Conservation (phyloP, 306 rosid genomes). For the Pterocarpus macrocarpus region DNA sequence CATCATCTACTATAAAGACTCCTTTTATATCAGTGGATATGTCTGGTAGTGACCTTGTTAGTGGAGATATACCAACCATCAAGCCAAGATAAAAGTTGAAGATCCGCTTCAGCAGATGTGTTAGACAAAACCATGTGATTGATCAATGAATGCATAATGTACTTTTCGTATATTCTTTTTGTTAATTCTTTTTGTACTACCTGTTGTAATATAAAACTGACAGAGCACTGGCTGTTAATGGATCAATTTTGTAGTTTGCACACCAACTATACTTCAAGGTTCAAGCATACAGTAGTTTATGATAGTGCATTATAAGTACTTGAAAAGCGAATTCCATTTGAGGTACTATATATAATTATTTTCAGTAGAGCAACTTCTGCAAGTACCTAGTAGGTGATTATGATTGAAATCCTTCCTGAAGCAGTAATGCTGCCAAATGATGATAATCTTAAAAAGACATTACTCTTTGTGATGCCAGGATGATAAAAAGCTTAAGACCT, state of each 20-base stretch:
- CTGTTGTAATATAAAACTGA: slow-evolving; percentile 16
- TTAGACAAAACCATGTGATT: slow-evolving; percentile 13
- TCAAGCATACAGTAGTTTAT: too few species aligned
- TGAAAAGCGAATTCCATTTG: too few species aligned
- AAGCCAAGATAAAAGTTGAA: slow-evolving; percentile 72
- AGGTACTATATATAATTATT: background rate
- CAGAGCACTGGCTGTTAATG: background rate
- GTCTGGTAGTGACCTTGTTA: slow-evolving; percentile 79
- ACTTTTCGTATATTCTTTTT: background rate
- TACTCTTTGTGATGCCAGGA: too few species aligned
- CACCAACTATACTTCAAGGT: background rate
- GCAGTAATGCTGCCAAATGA: too few species aligned
- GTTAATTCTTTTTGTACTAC: background rate
- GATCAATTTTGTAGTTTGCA: slow-evolving; percentile 30
- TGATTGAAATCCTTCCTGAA: too few species aligned
- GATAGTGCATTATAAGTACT: background rate
- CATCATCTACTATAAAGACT: slow-evolving; percentile 66
- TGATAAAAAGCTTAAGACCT: too few species aligned
- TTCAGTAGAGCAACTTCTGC: background rate
- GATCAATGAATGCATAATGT: background rate
- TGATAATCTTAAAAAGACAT: too few species aligned
- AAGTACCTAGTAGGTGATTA: background rate
- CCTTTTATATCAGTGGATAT: slow-evolving; percentile 61
- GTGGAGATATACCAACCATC: slow-evolving; percentile 72
- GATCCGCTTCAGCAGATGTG: background rate